phyloP scores from a whole-genome alignment of 805 yeast species.

The Allodekkera sacchari region DNA sequence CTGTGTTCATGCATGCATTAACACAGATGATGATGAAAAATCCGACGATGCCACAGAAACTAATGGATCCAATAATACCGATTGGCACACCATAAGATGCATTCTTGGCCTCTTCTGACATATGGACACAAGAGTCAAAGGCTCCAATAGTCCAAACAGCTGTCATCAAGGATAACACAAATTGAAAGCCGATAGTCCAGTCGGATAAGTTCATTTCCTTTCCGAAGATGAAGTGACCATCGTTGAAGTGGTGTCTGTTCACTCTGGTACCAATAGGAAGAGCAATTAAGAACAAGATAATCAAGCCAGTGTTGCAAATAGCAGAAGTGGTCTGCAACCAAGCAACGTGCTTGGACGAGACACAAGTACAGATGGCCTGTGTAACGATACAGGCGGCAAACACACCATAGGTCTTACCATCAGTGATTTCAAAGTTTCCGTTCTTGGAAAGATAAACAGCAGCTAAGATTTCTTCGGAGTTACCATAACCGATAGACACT shows the following conservation, averaged over 20 bases:
- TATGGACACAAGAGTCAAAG: constrained; percentile 64
- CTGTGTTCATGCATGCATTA: constrained; percentile 44
- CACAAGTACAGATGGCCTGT: constrained; percentile 44
- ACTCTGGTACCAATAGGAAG: constrained; percentile 49
- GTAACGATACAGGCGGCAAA: constrained; percentile 51
- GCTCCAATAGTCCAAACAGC: constrained; percentile 72
- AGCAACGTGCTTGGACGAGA: constrained; percentile 50
- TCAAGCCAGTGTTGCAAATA: constrained; percentile 41
- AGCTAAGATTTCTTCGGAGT: constrained; percentile 50
- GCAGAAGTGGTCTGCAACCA: constrained; percentile 54
- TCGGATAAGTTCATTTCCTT: constrained; percentile 39
- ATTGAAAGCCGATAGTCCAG: constrained; percentile 57
- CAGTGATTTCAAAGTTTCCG: constrained; percentile 47
- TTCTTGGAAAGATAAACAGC: constrained; percentile 44
- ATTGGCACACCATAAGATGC: constrained; percentile 57
- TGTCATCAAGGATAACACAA: constrained; percentile 41
- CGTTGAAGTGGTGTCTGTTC: constrained; percentile 32
- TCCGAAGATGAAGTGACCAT: constrained; percentile 48
- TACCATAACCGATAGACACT: constrained; percentile 64
- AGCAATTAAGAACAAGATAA: constrained; percentile 51
- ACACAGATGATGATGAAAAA: constrained; percentile 45
- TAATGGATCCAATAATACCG: constrained; percentile 53
- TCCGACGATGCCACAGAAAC: constrained; percentile 52
- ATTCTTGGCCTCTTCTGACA: constrained; percentile 62
- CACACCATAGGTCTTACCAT: constrained; percentile 52